Evolutionary conservation across 1,284 basidiomycete genomes (phyloP).

Genomic region (Lignosus rhinocerotis): DNA sequence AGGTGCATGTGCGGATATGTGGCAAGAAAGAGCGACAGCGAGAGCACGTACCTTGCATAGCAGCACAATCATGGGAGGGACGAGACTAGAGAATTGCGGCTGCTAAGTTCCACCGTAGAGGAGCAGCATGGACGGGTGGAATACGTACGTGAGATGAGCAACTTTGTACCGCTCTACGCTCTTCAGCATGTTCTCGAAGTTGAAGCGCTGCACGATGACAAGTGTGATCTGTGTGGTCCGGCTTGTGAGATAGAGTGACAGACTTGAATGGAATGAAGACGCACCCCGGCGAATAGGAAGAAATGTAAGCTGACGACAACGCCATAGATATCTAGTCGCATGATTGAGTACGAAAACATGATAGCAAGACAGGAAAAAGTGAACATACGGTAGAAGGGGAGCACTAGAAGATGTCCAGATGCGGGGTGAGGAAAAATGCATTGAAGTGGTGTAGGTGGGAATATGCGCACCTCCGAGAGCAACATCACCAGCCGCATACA

Average conservation of each 20-base stretch:
- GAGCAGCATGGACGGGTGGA: slow-evolving; percentile 13
- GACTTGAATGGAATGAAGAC: slow-evolving; percentile 15
- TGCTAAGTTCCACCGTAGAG: background rate
- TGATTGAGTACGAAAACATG: background rate
- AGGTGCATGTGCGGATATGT: slow-evolving; percentile 28
- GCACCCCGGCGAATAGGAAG: slow-evolving; percentile 53
- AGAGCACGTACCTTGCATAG: slow-evolving; percentile 49
- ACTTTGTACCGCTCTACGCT: slow-evolving; percentile 68
- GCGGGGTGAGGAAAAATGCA: background rate
- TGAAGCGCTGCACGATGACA: slow-evolving; percentile 74
- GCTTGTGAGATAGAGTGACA: background rate
- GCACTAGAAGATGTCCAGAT: slow-evolving; percentile 20
- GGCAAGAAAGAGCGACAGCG: background rate
- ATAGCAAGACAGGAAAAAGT: no score
- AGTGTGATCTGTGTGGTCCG: slow-evolving; percentile 37
- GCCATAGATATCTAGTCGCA: slow-evolving; percentile 65
- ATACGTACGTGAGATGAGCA: slow-evolving; percentile 56
- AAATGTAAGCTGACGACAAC: slow-evolving; percentile 66
- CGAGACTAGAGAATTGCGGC: slow-evolving; percentile 42
- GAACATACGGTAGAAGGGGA: slow-evolving; percentile 39
- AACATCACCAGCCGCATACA: slow-evolving; percentile 53
- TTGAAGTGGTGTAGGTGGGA: slow-evolving; percentile 2
- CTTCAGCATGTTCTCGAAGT: slow-evolving; percentile 62
- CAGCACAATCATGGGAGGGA: slow-evolving; percentile 60
- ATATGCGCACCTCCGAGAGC: slow-evolving; percentile 44